phyloP scores from a whole-genome alignment of 192 early-diverging fungal genomes.

The Rhizophagus prolifer region DNA sequence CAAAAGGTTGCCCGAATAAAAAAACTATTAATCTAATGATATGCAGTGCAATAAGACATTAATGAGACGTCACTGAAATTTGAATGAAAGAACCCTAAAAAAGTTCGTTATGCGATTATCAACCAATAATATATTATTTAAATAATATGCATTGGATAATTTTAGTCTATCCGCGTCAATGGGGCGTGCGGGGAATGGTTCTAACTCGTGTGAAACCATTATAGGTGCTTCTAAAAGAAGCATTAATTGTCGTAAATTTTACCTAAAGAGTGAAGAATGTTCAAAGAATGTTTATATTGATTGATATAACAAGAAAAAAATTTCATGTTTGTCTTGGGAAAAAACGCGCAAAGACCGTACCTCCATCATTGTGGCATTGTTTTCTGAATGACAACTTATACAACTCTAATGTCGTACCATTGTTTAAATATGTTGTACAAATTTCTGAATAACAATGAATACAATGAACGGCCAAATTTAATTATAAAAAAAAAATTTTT shows the following conservation, averaged over 20 bases:
- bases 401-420: neutral
- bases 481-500: neutral
- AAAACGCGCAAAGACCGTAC: neutral
- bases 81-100: conserved; percentile 5
- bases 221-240: neutral
- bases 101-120: neutral
- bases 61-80: neutral
- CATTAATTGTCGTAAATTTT: conserved; percentile 3
- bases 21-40: conserved; percentile 4
- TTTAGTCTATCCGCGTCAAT: conserved; percentile 3
- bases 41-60: conserved; percentile 4
- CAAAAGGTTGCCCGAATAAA: neutral
- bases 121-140: neutral
- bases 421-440: neutral
- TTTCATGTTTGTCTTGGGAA: neutral
- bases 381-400: neutral
- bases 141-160: conserved; percentile 11
- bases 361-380: neutral
- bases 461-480: neutral
- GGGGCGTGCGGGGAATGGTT: neutral
- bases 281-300: neutral
- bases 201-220: neutral
- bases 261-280: neutral
- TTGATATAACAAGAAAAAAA: neutral
- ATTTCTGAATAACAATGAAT: neutral